These are phyloP conservation scores for Chytridium lagenaria DNA, from an alignment of 371 early-diverging fungal species.

Conservation along the genomic window DNA sequence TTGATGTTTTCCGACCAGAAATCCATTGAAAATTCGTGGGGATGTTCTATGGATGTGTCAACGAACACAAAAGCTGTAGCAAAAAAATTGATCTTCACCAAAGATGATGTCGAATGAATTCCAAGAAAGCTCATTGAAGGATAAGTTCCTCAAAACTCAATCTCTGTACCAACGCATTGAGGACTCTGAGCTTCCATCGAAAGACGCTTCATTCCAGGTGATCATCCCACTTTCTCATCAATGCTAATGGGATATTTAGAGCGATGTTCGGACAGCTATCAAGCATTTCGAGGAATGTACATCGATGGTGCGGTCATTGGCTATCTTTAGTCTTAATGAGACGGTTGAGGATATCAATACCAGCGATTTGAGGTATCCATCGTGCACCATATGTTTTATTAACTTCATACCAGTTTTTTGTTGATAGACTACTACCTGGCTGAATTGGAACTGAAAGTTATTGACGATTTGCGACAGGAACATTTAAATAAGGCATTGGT, in stretches of 20 bases:
- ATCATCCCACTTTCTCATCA: not conserved
- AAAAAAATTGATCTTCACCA: no score
- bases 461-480: conserved; percentile 53
- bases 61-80: no score
- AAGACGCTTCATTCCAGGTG: conserved; percentile 58
- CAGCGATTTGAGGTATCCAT: conserved; percentile 68
- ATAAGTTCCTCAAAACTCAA: conserved; percentile 15
- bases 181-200: conserved; percentile 53
- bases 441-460: conserved; percentile 65
- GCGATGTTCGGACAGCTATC: conserved; percentile 57
- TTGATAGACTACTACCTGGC: conserved; percentile 81
- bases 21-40: no score
- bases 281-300: conserved; percentile 56
- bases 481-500: conserved; percentile 61
- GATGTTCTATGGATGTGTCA: no score
- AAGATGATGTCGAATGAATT: no score
- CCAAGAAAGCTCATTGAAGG: conserved; percentile 26
- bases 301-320: conserved; percentile 62
- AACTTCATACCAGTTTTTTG: conserved; percentile 59
- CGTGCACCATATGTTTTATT: not conserved
- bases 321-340: conserved; percentile 87
- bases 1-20: no score
- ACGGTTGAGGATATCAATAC: conserved; percentile 85
- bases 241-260: conserved; percentile 21
- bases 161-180: conserved; percentile 44